Conservation (phyloP, 768 basidiomycete genomes). For the Crucibulum laeve region DNA sequence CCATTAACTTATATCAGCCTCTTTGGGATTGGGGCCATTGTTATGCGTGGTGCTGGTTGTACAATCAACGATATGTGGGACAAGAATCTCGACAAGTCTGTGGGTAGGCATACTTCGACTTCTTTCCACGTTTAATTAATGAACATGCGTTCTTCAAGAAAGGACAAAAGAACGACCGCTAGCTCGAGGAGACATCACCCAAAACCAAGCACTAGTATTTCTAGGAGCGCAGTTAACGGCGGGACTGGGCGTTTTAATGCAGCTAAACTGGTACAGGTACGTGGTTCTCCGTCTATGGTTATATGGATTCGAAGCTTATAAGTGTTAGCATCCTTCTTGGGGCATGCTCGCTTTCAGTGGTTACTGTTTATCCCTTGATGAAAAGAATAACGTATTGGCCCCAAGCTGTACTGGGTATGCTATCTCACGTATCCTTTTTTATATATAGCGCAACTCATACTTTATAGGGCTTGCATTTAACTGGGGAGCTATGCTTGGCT, state of each 20-base stretch:
- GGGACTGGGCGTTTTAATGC: constrained; percentile 82
- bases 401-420: constrained; percentile 86
- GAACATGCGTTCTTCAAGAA: constrained; percentile 34
- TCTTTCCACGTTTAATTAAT: not conserved
- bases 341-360: constrained; percentile 84
- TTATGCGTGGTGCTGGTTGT: constrained; percentile 98
- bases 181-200: constrained; percentile 76
- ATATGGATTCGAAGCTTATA: not conserved
- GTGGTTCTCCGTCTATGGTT: constrained; percentile 13
- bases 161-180: constrained; percentile 87
- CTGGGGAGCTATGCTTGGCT: constrained; percentile 95
- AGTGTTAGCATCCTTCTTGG: constrained; percentile 77
- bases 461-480: constrained; percentile 85
- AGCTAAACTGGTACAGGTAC: constrained; percentile 94
- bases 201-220: constrained; percentile 72
- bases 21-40: constrained; percentile 85
- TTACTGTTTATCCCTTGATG: constrained; percentile 92
- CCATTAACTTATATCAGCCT: constrained; percentile 76
- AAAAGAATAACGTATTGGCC: constrained; percentile 97
- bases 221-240: constrained; percentile 77
- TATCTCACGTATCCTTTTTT: not conserved
- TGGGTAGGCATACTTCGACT: constrained; percentile 52
- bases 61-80: constrained; percentile 99
- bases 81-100: constrained; percentile 82
- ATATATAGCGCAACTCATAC: not conserved